Evolutionary conservation across 169 alveolate genomes (phyloP).

Genomic region (Sarcocystis neurona): DNA sequence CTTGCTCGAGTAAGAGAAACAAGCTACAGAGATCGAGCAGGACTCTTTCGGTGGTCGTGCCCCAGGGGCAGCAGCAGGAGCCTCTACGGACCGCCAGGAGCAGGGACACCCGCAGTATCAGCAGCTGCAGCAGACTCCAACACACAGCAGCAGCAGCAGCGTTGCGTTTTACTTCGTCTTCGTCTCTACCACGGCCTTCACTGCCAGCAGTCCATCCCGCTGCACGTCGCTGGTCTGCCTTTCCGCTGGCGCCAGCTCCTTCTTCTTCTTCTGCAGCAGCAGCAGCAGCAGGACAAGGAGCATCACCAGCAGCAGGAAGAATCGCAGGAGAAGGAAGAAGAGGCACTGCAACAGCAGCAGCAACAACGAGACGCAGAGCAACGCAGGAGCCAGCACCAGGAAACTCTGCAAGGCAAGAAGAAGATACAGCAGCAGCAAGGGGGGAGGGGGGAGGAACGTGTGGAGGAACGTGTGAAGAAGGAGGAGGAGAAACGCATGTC

Average conservation of each 20-base stretch:
- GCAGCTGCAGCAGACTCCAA: constrained; percentile 5
- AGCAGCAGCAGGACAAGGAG: constrained; percentile 15
- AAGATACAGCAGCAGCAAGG: too few relatives aligned
- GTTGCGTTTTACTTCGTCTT: too few relatives aligned
- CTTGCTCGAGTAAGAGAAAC: too few relatives aligned
- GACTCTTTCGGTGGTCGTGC: too few relatives aligned
- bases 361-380: too few relatives aligned
- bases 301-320: not conserved
- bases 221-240: not conserved
- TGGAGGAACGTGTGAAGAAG: too few relatives aligned
- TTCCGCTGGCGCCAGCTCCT: not conserved
- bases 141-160: constrained; percentile 6
- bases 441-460: too few relatives aligned
- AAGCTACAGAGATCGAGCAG: too few relatives aligned
- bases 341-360: constrained; percentile 3
- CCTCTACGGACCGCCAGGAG: too few relatives aligned
- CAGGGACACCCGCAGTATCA: not conserved
- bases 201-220: not conserved
- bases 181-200: too few relatives aligned
- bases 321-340: not conserved
- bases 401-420: not conserved
- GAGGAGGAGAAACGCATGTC: too few relatives aligned
- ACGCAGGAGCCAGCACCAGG: not conserved
- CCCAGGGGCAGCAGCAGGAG: too few relatives aligned
- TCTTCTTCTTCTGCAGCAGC: not conserved